Percentiles rank a stretch among this genome's conserved stretches.
Conservation (phyloP, 1,284 basidiomycete species). For the Ustanciosporium gigantosporum region DNA sequence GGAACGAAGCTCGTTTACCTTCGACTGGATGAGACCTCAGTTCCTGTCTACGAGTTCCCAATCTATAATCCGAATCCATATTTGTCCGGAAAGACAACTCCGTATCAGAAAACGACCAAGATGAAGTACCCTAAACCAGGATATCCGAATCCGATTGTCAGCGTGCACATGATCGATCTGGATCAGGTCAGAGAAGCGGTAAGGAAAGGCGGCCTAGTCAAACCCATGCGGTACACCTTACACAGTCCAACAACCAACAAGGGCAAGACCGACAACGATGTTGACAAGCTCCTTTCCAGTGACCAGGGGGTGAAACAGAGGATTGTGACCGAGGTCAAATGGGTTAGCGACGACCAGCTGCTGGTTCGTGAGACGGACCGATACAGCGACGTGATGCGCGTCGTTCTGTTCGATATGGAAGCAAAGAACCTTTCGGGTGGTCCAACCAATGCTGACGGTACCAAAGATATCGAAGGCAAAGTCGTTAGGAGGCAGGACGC, state of each 20-base stretch:
- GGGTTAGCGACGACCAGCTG: conserved; percentile 77
- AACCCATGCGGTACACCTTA: conserved; percentile 17
- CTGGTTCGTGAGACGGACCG: conserved; percentile 81
- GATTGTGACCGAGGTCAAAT: conserved; percentile 76
- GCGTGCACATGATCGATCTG: conserved; percentile 69
- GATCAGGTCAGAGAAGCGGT: conserved; percentile 22
- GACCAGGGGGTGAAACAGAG: conserved; percentile 65
- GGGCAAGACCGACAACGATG: conserved; percentile 54
- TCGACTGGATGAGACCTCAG: conserved; percentile 81
- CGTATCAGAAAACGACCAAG: conserved; percentile 39
- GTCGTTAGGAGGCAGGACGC: conserved; percentile 68
- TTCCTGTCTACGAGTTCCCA: conserved; percentile 82
- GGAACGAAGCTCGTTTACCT: conserved; percentile 81
- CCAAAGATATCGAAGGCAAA: conserved; percentile 43
- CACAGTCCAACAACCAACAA: conserved; percentile 19
- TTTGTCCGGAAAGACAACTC: conserved; percentile 34
- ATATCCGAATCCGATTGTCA: conserved; percentile 82
- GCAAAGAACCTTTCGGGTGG: background rate
- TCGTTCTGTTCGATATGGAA: conserved; percentile 38
- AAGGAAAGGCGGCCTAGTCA: conserved; percentile 2
- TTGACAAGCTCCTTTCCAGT: conserved; percentile 66
- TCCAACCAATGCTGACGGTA: conserved; percentile 1
- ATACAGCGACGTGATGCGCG: conserved; percentile 43
- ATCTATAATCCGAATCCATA: conserved; percentile 72
- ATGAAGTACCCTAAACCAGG: conserved; percentile 71